phyloP scores from a whole-genome alignment of 257 asterid genomes.

The Coffea canephora region DNA sequence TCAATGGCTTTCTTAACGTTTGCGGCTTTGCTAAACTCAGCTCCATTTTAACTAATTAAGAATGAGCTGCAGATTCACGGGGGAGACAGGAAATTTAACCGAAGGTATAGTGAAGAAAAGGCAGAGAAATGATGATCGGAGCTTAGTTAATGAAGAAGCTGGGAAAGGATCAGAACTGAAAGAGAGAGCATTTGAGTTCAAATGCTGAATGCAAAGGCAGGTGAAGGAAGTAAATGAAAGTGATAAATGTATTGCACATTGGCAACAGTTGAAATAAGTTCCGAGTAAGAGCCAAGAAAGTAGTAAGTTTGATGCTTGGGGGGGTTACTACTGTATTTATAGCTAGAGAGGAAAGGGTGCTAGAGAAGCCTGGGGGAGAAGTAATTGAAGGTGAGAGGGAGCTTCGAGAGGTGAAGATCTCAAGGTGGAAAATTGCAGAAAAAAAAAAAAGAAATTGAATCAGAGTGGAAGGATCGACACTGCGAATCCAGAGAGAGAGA shows the following conservation, averaged over 20 bases:
- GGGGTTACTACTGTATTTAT: neutral
- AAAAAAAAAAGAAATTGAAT: neutral
- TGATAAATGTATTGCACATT: neutral
- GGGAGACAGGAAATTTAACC: neutral
- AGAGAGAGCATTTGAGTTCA: conserved; percentile 17
- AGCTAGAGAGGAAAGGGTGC: neutral
- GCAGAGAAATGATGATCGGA: conserved; percentile 6
- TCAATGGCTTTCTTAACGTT: conserved; percentile 23
- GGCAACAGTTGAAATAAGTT: neutral
- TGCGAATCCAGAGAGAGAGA: neutral
- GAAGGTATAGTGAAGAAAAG: neutral
- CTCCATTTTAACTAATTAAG: conserved; percentile 16
- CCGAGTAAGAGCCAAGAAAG: neutral
- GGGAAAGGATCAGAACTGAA: conserved; percentile 13
- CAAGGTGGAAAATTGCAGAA: conserved; percentile 32
- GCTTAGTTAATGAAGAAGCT: conserved; percentile 6
- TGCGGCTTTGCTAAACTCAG: conserved; percentile 21
- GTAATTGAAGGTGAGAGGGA: conserved; percentile 55
- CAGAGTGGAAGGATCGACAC: conserved; percentile 15
- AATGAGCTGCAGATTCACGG: neutral
- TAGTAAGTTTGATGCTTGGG: neutral
- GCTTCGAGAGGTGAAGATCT: conserved; percentile 72
- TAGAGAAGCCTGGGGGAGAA: neutral
- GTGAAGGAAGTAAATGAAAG: neutral
- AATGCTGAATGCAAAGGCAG: conserved; percentile 13